Base-by-base conservation (phyloP, 2,329 filamentous ascomycete genomes). In the Ophiobolus disseminans region DNA sequence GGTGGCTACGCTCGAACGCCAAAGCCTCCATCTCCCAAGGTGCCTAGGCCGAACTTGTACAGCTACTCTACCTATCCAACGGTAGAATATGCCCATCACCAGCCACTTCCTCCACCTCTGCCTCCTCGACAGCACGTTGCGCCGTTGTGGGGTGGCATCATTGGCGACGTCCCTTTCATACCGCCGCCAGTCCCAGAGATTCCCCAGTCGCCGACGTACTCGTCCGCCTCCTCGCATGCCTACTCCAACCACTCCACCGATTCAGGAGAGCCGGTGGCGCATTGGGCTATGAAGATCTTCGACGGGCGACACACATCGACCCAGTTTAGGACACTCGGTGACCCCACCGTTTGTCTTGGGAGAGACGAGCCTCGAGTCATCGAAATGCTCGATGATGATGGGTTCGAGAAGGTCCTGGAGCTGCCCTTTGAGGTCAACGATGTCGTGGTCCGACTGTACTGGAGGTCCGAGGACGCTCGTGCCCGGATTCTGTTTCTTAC, bases 401-500 rank as follows among this genome's bases (percentile, higher is more conserved):
- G 70, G 4, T 79, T 77, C 44, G 56, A 70, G n/a, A 70, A 69
- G 47, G 70, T 75, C 1, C 50, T 76, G 5, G 68, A 76, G 50
- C 35, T 75, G 57, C 73, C 76, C 0, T 81, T 84, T 50, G 77
- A 80, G 28, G 73, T 72, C 31, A 75, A 68, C 4, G 71, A 77
- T 26, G 71, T 82, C 16, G 74, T 69, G 30, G 73, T 81, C 14
- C 72, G 74, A 31, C 75, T 82, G n/a, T 85, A 81, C 55, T 75
- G 80, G 58, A 75, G 82, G 10, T 70, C 77, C 8, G 59, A 64
- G 0, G 82, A 86, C 55, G 69, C 76, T 44, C 79, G 81, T 38
- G 77, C 78, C 17, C 76, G 82, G 20, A 80, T 86, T 9, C 66
- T 85, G 5, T 80, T 82, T 62, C 76, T 80, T 45, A 73, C 76